A percentile compares a stretch with the other conserved stretches of the same genome.
phyloP scores from a whole-genome alignment of 352 stramenopile genomes.

The Thalassiosira exigua region DNA sequence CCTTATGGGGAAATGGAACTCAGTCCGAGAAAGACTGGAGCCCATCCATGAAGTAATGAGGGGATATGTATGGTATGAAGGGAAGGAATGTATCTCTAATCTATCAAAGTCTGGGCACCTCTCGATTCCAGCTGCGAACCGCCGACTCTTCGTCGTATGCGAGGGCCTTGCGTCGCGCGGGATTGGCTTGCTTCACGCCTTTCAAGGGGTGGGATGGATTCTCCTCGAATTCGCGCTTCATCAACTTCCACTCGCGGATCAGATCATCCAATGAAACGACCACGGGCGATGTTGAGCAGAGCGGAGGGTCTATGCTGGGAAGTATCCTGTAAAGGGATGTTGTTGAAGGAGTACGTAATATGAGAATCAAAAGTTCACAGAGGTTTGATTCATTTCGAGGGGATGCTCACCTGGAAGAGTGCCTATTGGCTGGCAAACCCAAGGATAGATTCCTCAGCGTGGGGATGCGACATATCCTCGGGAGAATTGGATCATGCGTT shows the following conservation, averaged over 20 bases:
- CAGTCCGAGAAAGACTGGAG: too few species aligned
- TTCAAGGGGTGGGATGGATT: slow-evolving; percentile 47
- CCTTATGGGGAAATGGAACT: too few species aligned
- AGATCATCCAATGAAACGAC: slow-evolving; percentile 58
- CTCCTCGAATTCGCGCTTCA: slow-evolving; percentile 41
- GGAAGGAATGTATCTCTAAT: too few species aligned
- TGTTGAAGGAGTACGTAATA: background rate
- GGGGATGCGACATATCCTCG: slow-evolving; percentile 33
- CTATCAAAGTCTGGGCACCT: too few species aligned
- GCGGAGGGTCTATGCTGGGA: slow-evolving; percentile 34
- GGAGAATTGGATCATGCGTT: slow-evolving; percentile 49
- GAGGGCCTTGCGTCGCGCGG: slow-evolving; percentile 20
- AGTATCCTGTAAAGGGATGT: slow-evolving; percentile 14
- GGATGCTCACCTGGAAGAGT: slow-evolving; percentile 38
- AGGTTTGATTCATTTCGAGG: background rate
- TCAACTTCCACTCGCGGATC: slow-evolving; percentile 51
- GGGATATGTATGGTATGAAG: too few species aligned
- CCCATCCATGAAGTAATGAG: too few species aligned
- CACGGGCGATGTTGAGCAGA: slow-evolving; percentile 16
- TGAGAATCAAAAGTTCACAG: background rate
- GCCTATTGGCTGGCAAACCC: slow-evolving; percentile 14
- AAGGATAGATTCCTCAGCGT: slow-evolving; percentile 47
- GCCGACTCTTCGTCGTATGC: slow-evolving; percentile 39
- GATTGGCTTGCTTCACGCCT: slow-evolving; percentile 24
- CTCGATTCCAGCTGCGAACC: slow-evolving; percentile 20